Base-by-base conservation (phyloP, 2,329 filamentous ascomycete genomes). In the Scytalidium sp. region DNA sequence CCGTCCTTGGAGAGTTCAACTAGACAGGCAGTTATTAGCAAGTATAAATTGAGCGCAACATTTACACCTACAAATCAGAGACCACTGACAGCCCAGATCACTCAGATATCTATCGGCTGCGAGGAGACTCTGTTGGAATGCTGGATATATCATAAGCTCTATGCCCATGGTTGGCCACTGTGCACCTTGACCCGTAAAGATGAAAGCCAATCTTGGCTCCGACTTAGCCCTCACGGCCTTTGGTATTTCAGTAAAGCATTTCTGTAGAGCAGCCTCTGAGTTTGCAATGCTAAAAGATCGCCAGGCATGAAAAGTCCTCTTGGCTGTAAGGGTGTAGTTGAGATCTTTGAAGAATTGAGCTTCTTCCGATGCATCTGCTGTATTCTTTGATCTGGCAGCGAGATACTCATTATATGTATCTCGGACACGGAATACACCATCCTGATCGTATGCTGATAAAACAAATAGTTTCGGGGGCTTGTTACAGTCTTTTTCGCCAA, bases 151-250 rank as follows among this genome's bases (percentile, higher is more conserved):
- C 11, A 51, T 43, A 17, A 51, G 45, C 19, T 47, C 48, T n/a
- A 36, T 43, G n/a, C 47, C 47, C 47, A 50, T 50, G 13, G 19
- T 11, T 15, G 47, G 17, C 48, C 49, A 53, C 25, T 53, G 50
- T 10, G 50, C 50, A 7, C 50, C 50, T 32, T 53, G 50, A 19
- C 50, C 50, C 13, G 47, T 53, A 27, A 53, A 53, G 15, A 53
- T 36, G 40, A 46, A 47, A 11, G 39, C 44, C 10, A 50, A 20
- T 7, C 27, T 19, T 17, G 45, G 45, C 10, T 32, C 21, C 29
- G 36, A 21, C 20, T 41, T 41, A 22, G 23, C 42, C 7, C 42
- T 6, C 21, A 25, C 23, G 15, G 23, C 21, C 23, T 44, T 7
- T 46, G 44, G 19, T 8, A 32, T 39, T 32, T 32, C 6, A 27